Conservation (phyloP, 225 moss, liverwort and hornwort species). For the Rhytidiadelphus loreus region DNA sequence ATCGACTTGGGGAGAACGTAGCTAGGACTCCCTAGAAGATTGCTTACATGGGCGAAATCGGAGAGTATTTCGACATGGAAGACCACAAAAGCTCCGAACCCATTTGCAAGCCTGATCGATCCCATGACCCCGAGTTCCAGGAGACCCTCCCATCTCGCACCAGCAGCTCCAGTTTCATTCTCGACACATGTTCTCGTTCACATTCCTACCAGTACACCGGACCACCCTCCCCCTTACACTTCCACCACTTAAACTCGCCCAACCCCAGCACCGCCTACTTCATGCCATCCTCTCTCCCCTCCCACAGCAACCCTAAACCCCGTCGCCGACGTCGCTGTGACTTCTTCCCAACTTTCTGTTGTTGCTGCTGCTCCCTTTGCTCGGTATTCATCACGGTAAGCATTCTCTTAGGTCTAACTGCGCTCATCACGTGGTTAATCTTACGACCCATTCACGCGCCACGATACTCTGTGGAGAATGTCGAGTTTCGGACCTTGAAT, state of each 20-base stretch:
- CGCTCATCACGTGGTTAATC: slow-evolving; percentile 4
- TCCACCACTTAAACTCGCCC: neutral
- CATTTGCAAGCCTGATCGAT: neutral
- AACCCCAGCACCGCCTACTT: neutral
- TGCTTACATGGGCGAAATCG: neutral
- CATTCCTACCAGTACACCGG: neutral
- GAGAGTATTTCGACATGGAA: neutral
- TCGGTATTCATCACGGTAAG: neutral
- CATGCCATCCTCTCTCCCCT: neutral
- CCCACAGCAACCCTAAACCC: neutral
- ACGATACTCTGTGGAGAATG: neutral
- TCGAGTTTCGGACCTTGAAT: neutral
- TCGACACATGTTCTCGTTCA: neutral
- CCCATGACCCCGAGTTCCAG: neutral
- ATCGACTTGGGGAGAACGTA: neutral
- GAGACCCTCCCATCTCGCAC: neutral
- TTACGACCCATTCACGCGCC: slow-evolving; percentile 19
- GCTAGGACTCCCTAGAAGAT: neutral
- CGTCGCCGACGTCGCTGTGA: neutral
- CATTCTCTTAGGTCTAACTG: neutral
- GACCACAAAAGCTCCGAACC: neutral
- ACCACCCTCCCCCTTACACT: neutral
- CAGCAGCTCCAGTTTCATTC: neutral
- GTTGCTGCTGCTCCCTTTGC: slow-evolving; percentile 12
- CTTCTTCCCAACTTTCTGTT: neutral